Evolutionary conservation across 345 rosid genomes (phyloP).

Genomic region (Dipteronia dyeriana): DNA sequence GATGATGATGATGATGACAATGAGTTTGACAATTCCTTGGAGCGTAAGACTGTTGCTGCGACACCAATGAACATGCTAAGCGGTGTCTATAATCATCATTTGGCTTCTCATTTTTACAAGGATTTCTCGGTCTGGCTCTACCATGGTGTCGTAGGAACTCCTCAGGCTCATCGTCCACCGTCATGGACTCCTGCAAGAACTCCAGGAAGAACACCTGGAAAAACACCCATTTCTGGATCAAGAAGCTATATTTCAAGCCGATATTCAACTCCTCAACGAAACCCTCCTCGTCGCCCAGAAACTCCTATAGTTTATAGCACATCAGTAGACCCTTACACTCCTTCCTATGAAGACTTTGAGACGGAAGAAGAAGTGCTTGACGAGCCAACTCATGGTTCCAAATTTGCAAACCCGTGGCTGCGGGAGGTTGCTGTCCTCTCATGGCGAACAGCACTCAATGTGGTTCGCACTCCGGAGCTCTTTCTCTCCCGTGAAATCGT

Average conservation of each 20-base stretch:
- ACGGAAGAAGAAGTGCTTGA: constrained; percentile 45
- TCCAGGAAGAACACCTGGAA: constrained; percentile 45
- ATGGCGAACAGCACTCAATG: constrained; percentile 52
- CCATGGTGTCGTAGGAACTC: constrained; percentile 51
- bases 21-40: constrained; percentile 49
- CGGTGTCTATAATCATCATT: constrained; percentile 37
- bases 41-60: constrained; percentile 36
- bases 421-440: constrained; percentile 58
- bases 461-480: constrained; percentile 61
- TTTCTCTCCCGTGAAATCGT: constrained; percentile 61
- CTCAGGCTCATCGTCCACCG: constrained; percentile 39
- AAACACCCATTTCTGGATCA: constrained; percentile 31
- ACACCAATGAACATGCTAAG: constrained; percentile 48
- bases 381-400: constrained; percentile 44
- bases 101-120: constrained; percentile 69
- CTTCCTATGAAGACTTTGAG: constrained; percentile 42
- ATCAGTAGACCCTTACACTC: constrained; percentile 22
- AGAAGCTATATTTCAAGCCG: constrained; percentile 36
- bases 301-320: constrained; percentile 33
- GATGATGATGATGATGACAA: constrained; percentile 41
- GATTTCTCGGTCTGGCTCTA: constrained; percentile 67
- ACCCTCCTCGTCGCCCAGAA: constrained; percentile 29
- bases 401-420: constrained; percentile 67
- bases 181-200: constrained; percentile 68
- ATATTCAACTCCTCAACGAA: constrained; percentile 32